phyloP scores from a whole-genome alignment of 345 rosid genomes.

The Lumnitzera racemosa region DNA sequence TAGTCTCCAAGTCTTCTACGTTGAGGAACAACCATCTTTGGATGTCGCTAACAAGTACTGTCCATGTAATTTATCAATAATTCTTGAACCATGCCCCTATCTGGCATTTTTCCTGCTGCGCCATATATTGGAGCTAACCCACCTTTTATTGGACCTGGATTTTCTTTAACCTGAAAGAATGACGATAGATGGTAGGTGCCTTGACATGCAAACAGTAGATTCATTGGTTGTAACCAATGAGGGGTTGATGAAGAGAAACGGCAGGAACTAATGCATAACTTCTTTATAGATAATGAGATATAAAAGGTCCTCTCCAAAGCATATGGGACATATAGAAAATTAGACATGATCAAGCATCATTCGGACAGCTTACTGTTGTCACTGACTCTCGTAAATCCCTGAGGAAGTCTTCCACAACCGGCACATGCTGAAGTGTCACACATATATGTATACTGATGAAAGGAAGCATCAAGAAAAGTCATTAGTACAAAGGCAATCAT shows the following conservation, averaged over 20 bases:
- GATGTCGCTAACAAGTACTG: slow-evolving; percentile 42
- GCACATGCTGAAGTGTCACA: slow-evolving; percentile 80
- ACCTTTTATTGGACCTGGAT: slow-evolving; percentile 80
- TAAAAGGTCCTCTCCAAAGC: too few relatives aligned
- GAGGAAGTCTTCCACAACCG: slow-evolving; percentile 51
- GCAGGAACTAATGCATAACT: too few relatives aligned
- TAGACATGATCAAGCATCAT: not conserved
- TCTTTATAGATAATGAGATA: too few relatives aligned
- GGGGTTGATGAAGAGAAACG: too few relatives aligned
- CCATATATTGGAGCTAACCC: slow-evolving; percentile 92
- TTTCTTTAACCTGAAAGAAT: slow-evolving; percentile 51
- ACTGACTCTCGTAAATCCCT: slow-evolving; percentile 66
- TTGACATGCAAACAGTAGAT: not conserved
- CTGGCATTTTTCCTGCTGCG: slow-evolving; percentile 86
- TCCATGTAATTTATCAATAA: slow-evolving; percentile 85
- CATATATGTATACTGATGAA: slow-evolving; percentile 78
- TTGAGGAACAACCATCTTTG: not conserved
- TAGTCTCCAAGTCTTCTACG: not conserved
- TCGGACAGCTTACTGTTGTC: slow-evolving; percentile 44
- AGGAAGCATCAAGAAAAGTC: slow-evolving; percentile 7
- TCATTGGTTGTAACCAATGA: too few relatives aligned
- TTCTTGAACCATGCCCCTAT: slow-evolving; percentile 77
- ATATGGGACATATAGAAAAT: not conserved
- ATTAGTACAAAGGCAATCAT: not conserved
- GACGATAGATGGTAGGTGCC: too few relatives aligned